Percentiles rank a stretch among this genome's conserved stretches.
Conservation (phyloP, 768 basidiomycete species). For the Grammothele lineata region DNA sequence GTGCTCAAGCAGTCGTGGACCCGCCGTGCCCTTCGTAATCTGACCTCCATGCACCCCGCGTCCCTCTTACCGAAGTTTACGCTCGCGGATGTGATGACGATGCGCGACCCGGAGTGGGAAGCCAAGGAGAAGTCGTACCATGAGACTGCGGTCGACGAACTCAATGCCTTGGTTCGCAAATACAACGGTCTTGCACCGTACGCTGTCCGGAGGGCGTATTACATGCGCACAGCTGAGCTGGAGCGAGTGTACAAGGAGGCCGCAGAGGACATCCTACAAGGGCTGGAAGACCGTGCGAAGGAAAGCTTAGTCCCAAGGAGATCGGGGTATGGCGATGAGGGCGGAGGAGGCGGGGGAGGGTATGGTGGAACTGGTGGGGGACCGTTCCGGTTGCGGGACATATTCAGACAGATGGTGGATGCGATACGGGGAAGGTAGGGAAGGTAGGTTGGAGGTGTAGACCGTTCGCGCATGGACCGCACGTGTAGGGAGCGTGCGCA, state of each 20-base stretch:
- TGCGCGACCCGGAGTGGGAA: slow-evolving; percentile 72
- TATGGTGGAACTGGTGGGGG: slow-evolving; percentile 2
- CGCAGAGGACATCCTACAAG: slow-evolving; percentile 47
- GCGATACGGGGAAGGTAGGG: slow-evolving; percentile 14
- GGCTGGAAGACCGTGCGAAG: slow-evolving; percentile 29
- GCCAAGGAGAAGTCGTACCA: slow-evolving; percentile 64
- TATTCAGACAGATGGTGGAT: slow-evolving; percentile 27
- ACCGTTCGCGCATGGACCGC: too few relatives aligned
- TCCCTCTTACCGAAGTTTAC: slow-evolving; percentile 32
- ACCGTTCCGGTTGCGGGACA: slow-evolving; percentile 22
- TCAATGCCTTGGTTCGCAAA: slow-evolving; percentile 72
- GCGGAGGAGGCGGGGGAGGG: slow-evolving; percentile 5
- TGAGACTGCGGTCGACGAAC: slow-evolving; percentile 58
- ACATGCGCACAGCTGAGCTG: slow-evolving; percentile 55
- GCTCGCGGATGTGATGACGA: slow-evolving; percentile 33
- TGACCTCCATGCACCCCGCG: slow-evolving; percentile 43
- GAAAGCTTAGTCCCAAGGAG: background rate
- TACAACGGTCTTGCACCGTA: slow-evolving; percentile 82
- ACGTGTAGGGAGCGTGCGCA: too few relatives aligned
- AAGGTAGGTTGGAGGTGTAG: too few relatives aligned
- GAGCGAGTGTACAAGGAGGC: slow-evolving; percentile 46
- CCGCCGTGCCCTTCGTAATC: slow-evolving; percentile 64
- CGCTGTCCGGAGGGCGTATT: slow-evolving; percentile 62
- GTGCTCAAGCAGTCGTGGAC: slow-evolving; percentile 66
- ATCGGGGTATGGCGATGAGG: slow-evolving; percentile 3